Percentiles rank a stretch among this genome's conserved stretches.
These are phyloP conservation scores for Coemansia sp. DNA, from an alignment of 192 early-diverging fungal species.

Conservation along the genomic window DNA sequence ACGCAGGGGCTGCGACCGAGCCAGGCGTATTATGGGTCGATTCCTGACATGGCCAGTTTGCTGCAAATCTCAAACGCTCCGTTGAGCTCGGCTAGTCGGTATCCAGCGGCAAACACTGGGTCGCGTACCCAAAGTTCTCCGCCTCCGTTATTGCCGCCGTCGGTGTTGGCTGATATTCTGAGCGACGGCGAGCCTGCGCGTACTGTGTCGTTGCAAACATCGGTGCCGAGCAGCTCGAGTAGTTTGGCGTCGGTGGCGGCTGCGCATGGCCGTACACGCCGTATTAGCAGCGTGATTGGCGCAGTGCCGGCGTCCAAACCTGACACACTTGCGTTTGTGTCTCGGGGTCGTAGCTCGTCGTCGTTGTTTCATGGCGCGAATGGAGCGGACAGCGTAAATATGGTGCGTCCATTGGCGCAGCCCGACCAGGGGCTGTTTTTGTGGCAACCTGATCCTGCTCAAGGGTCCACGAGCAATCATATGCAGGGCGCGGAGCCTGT, in stretches of 20 bases:
- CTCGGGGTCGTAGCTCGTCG: slow-evolving; percentile 16
- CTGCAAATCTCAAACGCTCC: slow-evolving; percentile 1
- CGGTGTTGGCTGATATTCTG: slow-evolving; percentile 42
- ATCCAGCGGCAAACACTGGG: not conserved
- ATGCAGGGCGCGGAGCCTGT: not conserved
- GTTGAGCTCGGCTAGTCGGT: not conserved
- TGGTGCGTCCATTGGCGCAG: not conserved
- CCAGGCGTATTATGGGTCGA: slow-evolving; percentile 4
- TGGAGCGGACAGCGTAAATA: not conserved
- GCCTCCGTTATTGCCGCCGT: slow-evolving; percentile 30
- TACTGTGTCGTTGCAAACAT: not conserved
- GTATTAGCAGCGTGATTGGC: slow-evolving; percentile 17
- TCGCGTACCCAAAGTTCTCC: not conserved
- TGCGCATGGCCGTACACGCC: slow-evolving; percentile 5
- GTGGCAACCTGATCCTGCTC: not conserved
- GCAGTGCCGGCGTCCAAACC: not conserved
- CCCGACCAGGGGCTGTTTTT: slow-evolving; percentile 2
- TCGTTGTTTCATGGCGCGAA: slow-evolving; percentile 27
- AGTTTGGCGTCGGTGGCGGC: no score
- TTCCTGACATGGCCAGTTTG: not conserved
- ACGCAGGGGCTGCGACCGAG: not conserved
- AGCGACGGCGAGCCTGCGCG: slow-evolving; percentile 17
- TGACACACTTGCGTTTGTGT: not conserved
- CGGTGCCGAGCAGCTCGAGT: slow-evolving; percentile 1
- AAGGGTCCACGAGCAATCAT: not conserved